Conservation (phyloP, 345 rosid species). For the Capsella bursapastoris region DNA sequence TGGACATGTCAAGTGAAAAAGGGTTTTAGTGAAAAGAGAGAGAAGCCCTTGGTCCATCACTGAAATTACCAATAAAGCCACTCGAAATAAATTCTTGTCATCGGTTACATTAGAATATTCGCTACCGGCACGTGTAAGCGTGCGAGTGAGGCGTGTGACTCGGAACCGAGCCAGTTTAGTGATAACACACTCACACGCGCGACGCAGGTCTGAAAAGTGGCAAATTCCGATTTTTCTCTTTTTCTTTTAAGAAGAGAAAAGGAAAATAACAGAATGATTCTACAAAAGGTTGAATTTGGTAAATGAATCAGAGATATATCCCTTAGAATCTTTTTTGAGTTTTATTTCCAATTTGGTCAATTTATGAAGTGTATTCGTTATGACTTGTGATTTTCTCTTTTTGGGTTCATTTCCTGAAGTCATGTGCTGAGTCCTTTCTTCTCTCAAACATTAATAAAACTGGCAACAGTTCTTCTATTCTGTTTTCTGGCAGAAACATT, state of each 20-base stretch:
- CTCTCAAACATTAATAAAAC: neutral
- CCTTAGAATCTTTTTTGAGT: neutral
- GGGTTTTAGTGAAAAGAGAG: conserved; percentile 2
- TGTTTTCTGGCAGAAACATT: neutral
- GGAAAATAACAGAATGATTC: neutral
- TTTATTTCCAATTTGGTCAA: neutral
- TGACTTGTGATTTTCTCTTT: neutral
- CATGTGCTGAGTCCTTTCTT: neutral
- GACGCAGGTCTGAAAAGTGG: conserved; percentile 34
- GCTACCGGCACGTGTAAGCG: conserved; percentile 28
- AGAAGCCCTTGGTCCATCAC: neutral
- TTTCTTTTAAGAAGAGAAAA: neutral
- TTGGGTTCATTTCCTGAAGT: neutral
- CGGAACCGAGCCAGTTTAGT: neutral
- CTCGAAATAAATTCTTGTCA: neutral
- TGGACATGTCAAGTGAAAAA: conserved; percentile 21
- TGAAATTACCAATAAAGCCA: conserved; percentile 25
- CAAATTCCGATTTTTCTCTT: neutral
- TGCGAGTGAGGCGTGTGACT: neutral
- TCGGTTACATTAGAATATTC: conserved; percentile 34
- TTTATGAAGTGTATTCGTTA: neutral
- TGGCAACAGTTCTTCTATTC: neutral
- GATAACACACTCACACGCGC: neutral
- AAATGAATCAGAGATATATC: neutral
- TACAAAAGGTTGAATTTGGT: neutral